Percentiles rank a stretch among this genome's conserved stretches.
phyloP scores from a whole-genome alignment of 768 basidiomycete species.

The Termitomyces sp. region DNA sequence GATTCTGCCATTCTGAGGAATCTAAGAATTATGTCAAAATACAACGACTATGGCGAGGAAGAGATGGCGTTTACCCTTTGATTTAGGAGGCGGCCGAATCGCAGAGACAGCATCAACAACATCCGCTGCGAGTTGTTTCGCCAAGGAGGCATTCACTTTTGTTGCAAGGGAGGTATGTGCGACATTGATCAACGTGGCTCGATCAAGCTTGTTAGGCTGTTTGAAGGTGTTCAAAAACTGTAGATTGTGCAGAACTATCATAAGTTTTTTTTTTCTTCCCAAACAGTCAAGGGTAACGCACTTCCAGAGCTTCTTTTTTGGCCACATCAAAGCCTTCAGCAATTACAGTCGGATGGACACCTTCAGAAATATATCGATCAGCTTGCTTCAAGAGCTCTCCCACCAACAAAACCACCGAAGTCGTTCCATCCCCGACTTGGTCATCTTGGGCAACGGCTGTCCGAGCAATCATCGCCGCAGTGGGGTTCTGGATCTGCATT shows the following conservation, averaged over 20 bases:
- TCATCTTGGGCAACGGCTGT: constrained; percentile 99
- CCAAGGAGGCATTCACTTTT: constrained; percentile 78
- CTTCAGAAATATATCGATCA: constrained; percentile 96
- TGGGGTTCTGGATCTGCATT: constrained; percentile 99
- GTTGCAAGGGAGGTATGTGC: constrained; percentile 95
- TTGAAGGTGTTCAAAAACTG: constrained; percentile 95
- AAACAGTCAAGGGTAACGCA: constrained; percentile 33
- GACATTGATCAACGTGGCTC: constrained; percentile 87
- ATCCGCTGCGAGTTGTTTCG: constrained; percentile 83
- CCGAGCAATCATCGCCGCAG: constrained; percentile 97
- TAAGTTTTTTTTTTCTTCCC: not conserved
- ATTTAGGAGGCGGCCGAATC: constrained; percentile 67
- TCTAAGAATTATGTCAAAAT: constrained; percentile 30
- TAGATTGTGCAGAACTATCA: constrained; percentile 1
- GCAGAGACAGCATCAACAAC: constrained; percentile 94
- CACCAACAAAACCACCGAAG: constrained; percentile 92
- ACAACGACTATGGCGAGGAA: not conserved
- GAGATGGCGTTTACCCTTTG: constrained; percentile 42
- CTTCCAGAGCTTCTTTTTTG: constrained; percentile 89
- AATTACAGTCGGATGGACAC: constrained; percentile 95
- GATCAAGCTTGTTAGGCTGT: constrained; percentile 70
- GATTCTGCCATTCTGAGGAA: constrained; percentile 60
- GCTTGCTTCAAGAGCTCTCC: constrained; percentile 96
- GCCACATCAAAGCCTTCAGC: constrained; percentile 95
- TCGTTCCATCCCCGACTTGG: constrained; percentile 98